These are phyloP conservation scores for Pistacia atlantica DNA, from an alignment of 345 rosid species.

Conservation along the genomic window DNA sequence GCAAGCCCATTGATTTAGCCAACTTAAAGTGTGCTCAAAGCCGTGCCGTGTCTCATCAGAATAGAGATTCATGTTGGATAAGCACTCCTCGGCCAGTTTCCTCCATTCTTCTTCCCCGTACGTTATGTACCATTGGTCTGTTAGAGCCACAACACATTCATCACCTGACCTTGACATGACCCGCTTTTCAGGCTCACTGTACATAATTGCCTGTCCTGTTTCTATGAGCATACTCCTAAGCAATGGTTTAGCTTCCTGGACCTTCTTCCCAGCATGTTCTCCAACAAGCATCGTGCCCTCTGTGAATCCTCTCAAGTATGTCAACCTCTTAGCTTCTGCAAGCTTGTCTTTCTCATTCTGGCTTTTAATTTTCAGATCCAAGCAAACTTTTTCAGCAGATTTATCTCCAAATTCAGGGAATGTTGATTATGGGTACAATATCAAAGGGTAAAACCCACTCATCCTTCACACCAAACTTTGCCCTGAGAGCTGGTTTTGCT, in stretches of 20 bases:
- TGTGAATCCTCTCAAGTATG: conserved; percentile 82
- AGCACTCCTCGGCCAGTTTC: conserved; percentile 74
- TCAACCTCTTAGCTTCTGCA: conserved; percentile 85
- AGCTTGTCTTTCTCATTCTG: conserved; percentile 95
- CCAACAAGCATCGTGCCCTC: conserved; percentile 88
- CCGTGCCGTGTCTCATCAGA: conserved; percentile 83
- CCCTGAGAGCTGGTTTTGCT: conserved; percentile 77
- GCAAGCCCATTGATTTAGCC: conserved; percentile 99
- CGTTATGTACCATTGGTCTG: conserved; percentile 96
- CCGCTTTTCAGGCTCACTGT: conserved; percentile 93
- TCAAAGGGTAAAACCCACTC: conserved; percentile 88
- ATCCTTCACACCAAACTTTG: conserved; percentile 74
- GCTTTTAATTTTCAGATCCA: conserved; percentile 79
- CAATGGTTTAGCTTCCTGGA: conserved; percentile 82
- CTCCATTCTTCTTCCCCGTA: conserved; percentile 91
- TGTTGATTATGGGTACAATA: conserved; percentile 71
- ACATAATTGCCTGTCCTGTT: conserved; percentile 69
- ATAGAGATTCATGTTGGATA: conserved; percentile 74
- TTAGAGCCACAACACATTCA: conserved; percentile 97
- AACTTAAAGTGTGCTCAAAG: conserved; percentile 88
- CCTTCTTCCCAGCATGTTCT: conserved; percentile 68
- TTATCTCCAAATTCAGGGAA: conserved; percentile 88
- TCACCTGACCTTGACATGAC: conserved; percentile 97
- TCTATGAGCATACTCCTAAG: conserved; percentile 68
- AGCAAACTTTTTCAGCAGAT: conserved; percentile 87